Conservation (phyloP, 495 filamentous ascomycete species). For the Neurospora tetrasperma region DNA sequence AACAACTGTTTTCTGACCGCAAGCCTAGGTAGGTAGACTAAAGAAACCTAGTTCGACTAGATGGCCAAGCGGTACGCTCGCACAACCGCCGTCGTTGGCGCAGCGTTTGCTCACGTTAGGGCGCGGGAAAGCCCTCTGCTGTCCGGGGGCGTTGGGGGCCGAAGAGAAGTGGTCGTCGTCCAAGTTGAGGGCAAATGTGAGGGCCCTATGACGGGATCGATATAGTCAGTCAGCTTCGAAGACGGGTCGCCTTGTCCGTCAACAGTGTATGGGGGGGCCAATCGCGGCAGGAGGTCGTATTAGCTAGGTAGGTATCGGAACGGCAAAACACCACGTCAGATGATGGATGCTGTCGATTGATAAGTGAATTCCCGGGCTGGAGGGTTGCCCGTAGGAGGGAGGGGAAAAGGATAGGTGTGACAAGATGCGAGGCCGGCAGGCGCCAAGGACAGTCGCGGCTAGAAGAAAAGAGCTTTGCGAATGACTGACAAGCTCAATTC, state of each 20-base stretch:
- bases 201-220: neutral
- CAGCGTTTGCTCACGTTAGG: neutral
- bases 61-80: neutral
- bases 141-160: neutral
- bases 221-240: neutral
- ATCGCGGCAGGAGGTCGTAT: neutral
- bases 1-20: neutral
- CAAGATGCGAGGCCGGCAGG: neutral
- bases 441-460: neutral
- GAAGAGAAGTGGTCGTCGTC: neutral
- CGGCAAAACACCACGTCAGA: neutral
- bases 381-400: neutral
- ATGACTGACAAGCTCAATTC: neutral
- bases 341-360: neutral
- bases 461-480: neutral
- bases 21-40: neutral
- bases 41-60: neutral
- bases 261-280: neutral
- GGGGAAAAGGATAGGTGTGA: neutral
- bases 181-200: neutral
- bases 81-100: neutral
- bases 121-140: neutral
- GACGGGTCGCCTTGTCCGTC: neutral
- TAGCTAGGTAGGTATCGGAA: neutral
- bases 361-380: neutral